These are phyloP conservation scores for Xylariaceae sp. DNA, from an alignment of 2,329 filamentous ascomycete species.

Conservation along the genomic window DNA sequence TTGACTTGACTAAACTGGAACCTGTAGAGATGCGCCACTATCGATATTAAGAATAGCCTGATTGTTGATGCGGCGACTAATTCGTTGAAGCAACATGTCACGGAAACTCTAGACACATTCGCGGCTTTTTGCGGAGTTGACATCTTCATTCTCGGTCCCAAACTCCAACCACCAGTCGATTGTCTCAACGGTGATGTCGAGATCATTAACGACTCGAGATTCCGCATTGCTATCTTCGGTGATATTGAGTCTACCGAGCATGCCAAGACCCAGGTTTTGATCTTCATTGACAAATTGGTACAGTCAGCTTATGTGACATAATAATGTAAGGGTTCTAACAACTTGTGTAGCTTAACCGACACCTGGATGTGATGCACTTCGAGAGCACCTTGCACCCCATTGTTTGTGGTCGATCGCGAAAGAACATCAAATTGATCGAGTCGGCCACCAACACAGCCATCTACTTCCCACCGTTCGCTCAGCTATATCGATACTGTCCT, in stretches of 20 bases:
- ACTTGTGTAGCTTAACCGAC: slow-evolving; percentile 24
- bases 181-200: slow-evolving; percentile 73
- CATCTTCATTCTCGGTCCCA: slow-evolving; percentile 91
- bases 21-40: slow-evolving; percentile 77
- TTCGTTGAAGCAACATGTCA: slow-evolving; percentile 69
- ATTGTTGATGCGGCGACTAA: slow-evolving; percentile 70
- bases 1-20: slow-evolving; percentile 25
- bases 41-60: slow-evolving; percentile 88
- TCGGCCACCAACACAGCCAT: slow-evolving; percentile 94
- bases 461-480: slow-evolving; percentile 94
- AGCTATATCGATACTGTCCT: slow-evolving; percentile 85
- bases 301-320: slow-evolving; percentile 22
- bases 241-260: slow-evolving; percentile 95
- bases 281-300: slow-evolving; percentile 95
- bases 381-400: slow-evolving; percentile 71
- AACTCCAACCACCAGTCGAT: slow-evolving; percentile 73
- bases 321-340: slow-evolving; percentile 14
- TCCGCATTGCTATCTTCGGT: slow-evolving; percentile 90
- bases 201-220: slow-evolving; percentile 82
- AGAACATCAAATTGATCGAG: slow-evolving; percentile 98
- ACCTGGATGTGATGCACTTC: slow-evolving; percentile 26
- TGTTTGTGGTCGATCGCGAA: slow-evolving; percentile 86
- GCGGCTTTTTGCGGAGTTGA: slow-evolving; percentile 89
- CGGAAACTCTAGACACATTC: slow-evolving; percentile 81
- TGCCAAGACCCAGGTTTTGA: slow-evolving; percentile 90